Evolutionary conservation across 352 stramenopile species (phyloP).

Genomic region (Pythium aristosporum): DNA sequence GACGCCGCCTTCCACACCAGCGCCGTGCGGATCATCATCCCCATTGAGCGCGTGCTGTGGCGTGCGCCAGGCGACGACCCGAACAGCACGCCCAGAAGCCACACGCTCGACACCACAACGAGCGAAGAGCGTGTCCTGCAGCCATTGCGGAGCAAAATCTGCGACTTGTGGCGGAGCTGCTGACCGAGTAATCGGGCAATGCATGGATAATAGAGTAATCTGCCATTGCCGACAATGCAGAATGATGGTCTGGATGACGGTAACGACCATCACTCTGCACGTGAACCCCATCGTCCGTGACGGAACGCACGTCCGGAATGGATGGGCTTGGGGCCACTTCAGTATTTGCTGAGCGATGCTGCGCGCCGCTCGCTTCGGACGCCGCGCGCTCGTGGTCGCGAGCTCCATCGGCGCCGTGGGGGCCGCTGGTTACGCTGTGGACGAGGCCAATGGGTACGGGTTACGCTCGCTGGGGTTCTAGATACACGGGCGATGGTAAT

Average conservation of each 20-base stretch:
- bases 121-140: not conserved
- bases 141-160: slow-evolving; percentile 14
- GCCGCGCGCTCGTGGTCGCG: slow-evolving; percentile 5
- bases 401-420: slow-evolving; percentile 17
- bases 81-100: not conserved
- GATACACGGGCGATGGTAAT: not conserved
- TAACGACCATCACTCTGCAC: slow-evolving; percentile 16
- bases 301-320: not conserved
- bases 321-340: not conserved
- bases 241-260: slow-evolving; percentile 19
- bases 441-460: slow-evolving; percentile 51
- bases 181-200: too few species aligned
- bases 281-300: slow-evolving; percentile 16
- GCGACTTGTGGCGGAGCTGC: slow-evolving; percentile 18
- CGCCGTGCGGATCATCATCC: slow-evolving; percentile 32
- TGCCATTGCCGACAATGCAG: slow-evolving; percentile 1
- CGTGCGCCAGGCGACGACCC: not conserved
- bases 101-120: slow-evolving; percentile 9
- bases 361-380: slow-evolving; percentile 3
- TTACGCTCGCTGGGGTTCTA: not conserved
- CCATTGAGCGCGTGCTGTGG: slow-evolving; percentile 19
- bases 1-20: slow-evolving; percentile 76
- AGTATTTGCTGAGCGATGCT: slow-evolving; percentile 1
- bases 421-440: slow-evolving; percentile 33
- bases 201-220: too few species aligned